Conservation (phyloP, 768 basidiomycete species). For the Tulasnella sp. region DNA sequence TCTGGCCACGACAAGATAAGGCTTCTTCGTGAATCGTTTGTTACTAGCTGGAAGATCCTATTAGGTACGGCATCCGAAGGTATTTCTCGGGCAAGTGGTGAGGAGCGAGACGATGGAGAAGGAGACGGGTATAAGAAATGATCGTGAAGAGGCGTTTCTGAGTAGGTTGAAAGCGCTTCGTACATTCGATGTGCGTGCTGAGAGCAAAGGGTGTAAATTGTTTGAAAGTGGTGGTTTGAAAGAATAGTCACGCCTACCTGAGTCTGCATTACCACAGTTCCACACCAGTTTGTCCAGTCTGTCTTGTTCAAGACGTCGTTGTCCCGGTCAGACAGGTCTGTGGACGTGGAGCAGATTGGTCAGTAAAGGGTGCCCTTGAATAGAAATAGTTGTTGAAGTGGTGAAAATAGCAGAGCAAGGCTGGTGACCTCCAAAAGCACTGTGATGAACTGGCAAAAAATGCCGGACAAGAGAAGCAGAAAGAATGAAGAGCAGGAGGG, state of each 20-base stretch:
- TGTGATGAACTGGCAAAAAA: neutral
- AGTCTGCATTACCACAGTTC: constrained; percentile 46
- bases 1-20: constrained; percentile 6
- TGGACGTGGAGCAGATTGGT: neutral
- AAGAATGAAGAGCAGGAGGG: neutral
- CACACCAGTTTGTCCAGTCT: constrained; percentile 81
- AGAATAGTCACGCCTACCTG: constrained; percentile 2
- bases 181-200: neutral
- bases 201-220: neutral
- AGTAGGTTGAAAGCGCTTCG: neutral
- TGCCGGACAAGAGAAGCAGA: neutral
- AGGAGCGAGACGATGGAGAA: neutral
- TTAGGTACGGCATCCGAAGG: neutral
- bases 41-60: constrained; percentile 11
- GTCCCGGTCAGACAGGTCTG: constrained; percentile 39
- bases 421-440: constrained; percentile 1
- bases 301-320: constrained; percentile 65
- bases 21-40: constrained; percentile 6
- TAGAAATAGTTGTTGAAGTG: neutral
- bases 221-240: constrained; percentile 1
- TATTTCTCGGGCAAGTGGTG: neutral
- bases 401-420: neutral
- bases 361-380: neutral
- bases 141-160: neutral
- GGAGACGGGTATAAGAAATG: neutral